Percentiles rank a stretch among this genome's conserved stretches.
Conservation (phyloP, 306 rosid species). For the Dalbergia oliveri region DNA sequence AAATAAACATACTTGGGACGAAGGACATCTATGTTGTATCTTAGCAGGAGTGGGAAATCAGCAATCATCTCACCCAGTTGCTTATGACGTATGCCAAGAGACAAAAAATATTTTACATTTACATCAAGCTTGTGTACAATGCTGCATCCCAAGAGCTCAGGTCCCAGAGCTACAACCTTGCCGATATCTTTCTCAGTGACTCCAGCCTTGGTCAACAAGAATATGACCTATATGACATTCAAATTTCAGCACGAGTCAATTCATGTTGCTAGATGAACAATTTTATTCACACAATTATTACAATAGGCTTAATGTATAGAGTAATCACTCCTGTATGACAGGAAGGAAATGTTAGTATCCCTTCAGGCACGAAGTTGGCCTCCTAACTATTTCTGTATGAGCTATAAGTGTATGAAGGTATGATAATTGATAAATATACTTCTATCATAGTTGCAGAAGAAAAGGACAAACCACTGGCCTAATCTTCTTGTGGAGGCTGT, state of each 20-base stretch:
- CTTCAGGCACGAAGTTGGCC: neutral
- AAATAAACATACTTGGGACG: slow-evolving; percentile 85
- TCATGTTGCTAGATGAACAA: slow-evolving; percentile 16
- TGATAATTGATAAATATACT: slow-evolving; percentile 11
- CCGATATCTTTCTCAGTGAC: slow-evolving; percentile 74
- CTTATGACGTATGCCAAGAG: slow-evolving; percentile 74
- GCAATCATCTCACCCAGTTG: slow-evolving; percentile 87
- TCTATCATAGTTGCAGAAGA: slow-evolving; percentile 34
- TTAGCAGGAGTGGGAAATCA: slow-evolving; percentile 90
- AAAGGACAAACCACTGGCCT: slow-evolving; percentile 82
- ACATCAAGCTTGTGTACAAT: slow-evolving; percentile 82
- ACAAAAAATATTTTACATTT: slow-evolving; percentile 76
- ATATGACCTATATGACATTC: slow-evolving; percentile 71
- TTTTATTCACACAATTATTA: slow-evolving; percentile 24
- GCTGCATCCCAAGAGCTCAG: slow-evolving; percentile 92
- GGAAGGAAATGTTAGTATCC: neutral
- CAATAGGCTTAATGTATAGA: neutral
- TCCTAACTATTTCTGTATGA: neutral
- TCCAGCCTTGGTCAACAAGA: slow-evolving; percentile 90
- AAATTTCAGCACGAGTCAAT: slow-evolving; percentile 46
- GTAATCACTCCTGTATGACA: slow-evolving; percentile 5
- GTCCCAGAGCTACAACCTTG: slow-evolving; percentile 86
- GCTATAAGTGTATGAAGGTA: neutral
- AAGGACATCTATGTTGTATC: slow-evolving; percentile 75
- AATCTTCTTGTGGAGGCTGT: slow-evolving; percentile 90